These are phyloP conservation scores for Pichia norvegensis DNA, from an alignment of 1,139 yeast genomes.

Conservation along the genomic window DNA sequence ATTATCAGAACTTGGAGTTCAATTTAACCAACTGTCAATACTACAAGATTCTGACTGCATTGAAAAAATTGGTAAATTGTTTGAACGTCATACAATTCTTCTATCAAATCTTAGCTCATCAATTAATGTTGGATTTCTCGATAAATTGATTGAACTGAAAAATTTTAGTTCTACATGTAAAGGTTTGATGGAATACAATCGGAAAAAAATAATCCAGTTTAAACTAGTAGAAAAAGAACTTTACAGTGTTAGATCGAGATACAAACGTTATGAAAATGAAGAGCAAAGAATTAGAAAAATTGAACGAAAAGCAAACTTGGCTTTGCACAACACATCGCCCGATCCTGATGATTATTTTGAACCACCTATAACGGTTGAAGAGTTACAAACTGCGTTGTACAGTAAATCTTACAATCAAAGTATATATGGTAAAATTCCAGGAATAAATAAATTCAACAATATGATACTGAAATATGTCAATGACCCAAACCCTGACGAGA, in stretches of 20 bases:
- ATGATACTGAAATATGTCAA: constrained; percentile 45
- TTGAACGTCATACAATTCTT: constrained; percentile 63
- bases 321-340: constrained; percentile 13
- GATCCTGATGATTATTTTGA: constrained; percentile 13
- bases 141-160: constrained; percentile 77
- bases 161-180: constrained; percentile 65
- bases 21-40: constrained; percentile 66
- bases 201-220: constrained; percentile 61
- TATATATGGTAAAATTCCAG: constrained; percentile 29
- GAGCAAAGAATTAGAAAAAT: constrained; percentile 37
- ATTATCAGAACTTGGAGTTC: constrained; percentile 61
- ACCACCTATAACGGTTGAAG: constrained; percentile 28
- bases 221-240: constrained; percentile 51
- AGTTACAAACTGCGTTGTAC: constrained; percentile 32
- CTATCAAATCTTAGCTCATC: constrained; percentile 62
- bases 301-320: constrained; percentile 29
- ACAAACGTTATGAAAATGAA: constrained; percentile 35
- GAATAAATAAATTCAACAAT: constrained; percentile 44
- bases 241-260: constrained; percentile 36
- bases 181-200: constrained; percentile 60
- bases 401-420: constrained; percentile 22
- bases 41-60: constrained; percentile 46
- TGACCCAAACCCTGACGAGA: constrained; percentile 50
- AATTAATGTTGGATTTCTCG: constrained; percentile 67
- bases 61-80: constrained; percentile 73